A percentile compares a stretch with the other conserved stretches of the same genome.
Evolutionary conservation across 495 filamentous ascomycete genomes (phyloP).

Genomic region (Aspergillus taichungensis): DNA sequence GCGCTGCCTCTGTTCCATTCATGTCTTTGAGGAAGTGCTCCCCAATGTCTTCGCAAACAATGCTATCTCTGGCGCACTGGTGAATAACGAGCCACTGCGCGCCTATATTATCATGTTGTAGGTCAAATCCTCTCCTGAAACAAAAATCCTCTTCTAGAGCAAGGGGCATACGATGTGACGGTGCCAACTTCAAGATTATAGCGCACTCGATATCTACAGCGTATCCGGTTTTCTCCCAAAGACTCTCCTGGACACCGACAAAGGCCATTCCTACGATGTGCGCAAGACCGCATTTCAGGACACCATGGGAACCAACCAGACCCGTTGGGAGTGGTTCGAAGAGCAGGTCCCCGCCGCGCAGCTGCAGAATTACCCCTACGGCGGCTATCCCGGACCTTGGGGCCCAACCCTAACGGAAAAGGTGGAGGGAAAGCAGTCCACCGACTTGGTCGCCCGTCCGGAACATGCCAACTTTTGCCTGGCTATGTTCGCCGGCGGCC

Average conservation of each 20-base stretch:
- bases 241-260: slow-evolving; percentile 14
- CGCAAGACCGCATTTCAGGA: slow-evolving; percentile 22
- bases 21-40: slow-evolving; percentile 19
- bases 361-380: not conserved
- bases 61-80: slow-evolving; percentile 18
- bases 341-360: slow-evolving; percentile 8
- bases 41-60: slow-evolving; percentile 26
- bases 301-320: slow-evolving; percentile 17
- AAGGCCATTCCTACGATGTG: slow-evolving; percentile 20
- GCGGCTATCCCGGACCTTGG: not conserved
- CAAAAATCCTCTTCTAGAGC: too few species aligned
- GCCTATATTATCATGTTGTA: slow-evolving; percentile 25
- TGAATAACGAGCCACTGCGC: slow-evolving; percentile 21
- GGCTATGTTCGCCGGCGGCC: slow-evolving; percentile 27
- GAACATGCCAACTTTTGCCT: slow-evolving; percentile 22
- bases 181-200: too few species aligned
- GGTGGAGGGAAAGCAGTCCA: too few species aligned
- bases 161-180: too few species aligned
- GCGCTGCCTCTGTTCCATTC: slow-evolving; percentile 25
- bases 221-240: slow-evolving; percentile 23
- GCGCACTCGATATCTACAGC: slow-evolving; percentile 19
- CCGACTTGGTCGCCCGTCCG: slow-evolving; percentile 14
- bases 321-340: slow-evolving; percentile 32
- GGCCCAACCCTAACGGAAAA: not conserved
- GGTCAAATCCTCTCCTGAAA: not conserved